Evolutionary conservation across 805 yeast species (phyloP).

Genomic region (Candida dajiaensis): DNA sequence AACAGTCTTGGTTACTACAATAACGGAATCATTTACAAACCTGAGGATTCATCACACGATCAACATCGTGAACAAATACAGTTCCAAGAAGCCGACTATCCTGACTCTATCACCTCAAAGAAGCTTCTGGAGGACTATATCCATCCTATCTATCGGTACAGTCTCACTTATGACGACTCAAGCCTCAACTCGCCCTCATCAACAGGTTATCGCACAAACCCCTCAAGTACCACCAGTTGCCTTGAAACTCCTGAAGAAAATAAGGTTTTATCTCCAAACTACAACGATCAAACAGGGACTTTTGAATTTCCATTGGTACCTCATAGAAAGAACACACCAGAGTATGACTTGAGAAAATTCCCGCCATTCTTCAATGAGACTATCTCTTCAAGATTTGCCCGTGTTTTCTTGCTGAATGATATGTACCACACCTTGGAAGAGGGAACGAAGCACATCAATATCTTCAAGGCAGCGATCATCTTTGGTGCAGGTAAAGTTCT

Average conservation of each 20-base stretch:
- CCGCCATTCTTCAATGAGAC: slow-evolving; percentile 19
- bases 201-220: background rate
- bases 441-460: background rate
- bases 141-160: background rate
- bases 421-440: background rate
- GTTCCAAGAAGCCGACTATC: background rate
- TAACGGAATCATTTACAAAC: background rate
- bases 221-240: background rate
- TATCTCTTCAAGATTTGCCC: slow-evolving; percentile 6
- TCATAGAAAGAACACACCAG: slow-evolving; percentile 10
- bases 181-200: background rate
- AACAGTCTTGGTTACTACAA: background rate
- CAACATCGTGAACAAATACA: background rate
- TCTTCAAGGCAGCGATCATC: slow-evolving; percentile 12
- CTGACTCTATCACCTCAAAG: background rate
- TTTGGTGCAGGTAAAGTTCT: slow-evolving; percentile 14
- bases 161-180: background rate
- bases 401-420: slow-evolving; percentile 11
- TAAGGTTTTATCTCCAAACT: background rate
- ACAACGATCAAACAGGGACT: background rate
- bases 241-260: background rate
- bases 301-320: slow-evolving; percentile 8
- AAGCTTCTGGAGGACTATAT: background rate
- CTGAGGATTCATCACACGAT: background rate
- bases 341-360: slow-evolving; percentile 2